Conservation (phyloP, 768 basidiomycete genomes). For the Kwoniella pini region DNA sequence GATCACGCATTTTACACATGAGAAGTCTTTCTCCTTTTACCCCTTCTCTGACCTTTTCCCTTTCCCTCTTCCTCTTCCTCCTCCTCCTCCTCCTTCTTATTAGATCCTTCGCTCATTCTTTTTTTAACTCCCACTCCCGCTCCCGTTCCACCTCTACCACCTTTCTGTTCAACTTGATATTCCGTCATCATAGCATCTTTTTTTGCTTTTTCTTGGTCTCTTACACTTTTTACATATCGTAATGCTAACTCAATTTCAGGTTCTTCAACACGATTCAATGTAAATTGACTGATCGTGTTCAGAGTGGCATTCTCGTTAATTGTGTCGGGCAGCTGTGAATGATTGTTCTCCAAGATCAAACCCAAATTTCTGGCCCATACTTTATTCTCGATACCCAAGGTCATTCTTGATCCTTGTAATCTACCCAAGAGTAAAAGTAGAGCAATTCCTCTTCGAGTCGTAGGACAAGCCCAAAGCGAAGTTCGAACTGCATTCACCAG, state of each 20-base stretch:
- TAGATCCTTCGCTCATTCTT: background rate
- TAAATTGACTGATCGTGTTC: background rate
- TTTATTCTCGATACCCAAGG: background rate
- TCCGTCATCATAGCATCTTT: background rate
- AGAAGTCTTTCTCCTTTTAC: no score
- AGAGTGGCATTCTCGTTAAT: background rate
- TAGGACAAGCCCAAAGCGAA: background rate
- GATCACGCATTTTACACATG: no score
- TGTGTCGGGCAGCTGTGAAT: background rate
- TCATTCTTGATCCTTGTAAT: background rate
- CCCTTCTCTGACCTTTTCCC: no score
- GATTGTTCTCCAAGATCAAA: constrained; percentile 1
- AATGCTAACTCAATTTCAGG: background rate
- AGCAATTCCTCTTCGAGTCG: background rate
- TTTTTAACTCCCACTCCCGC: background rate
- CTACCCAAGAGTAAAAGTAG: constrained; percentile 3
- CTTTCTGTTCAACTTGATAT: background rate
- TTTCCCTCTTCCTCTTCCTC: no score
- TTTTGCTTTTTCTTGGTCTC: background rate
- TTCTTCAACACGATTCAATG: background rate
- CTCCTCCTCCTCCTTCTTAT: no score
- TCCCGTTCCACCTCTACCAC: background rate
- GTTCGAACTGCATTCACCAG: background rate
- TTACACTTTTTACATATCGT: background rate
- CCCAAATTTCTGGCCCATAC: constrained; percentile 5